These are phyloP conservation scores for Xylaria sp. DNA, from an alignment of 2,329 filamentous ascomycete species.

Conservation along the genomic window DNA sequence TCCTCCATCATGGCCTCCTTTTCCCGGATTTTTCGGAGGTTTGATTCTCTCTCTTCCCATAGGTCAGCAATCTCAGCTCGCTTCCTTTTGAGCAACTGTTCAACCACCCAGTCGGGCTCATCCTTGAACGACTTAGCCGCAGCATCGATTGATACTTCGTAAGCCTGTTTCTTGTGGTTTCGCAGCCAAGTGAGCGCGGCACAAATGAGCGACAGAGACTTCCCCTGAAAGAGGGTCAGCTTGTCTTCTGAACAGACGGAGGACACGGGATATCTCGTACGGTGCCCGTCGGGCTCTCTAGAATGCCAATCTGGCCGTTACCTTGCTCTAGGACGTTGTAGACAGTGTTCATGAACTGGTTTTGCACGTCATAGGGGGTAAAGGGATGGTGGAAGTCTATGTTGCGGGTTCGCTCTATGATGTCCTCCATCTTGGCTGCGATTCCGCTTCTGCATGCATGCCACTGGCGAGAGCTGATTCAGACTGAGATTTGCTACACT, in stretches of 20 bases:
- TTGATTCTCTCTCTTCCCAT: conserved; percentile 69
- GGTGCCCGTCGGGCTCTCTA: conserved; percentile 89
- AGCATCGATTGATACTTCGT: conserved; percentile 46
- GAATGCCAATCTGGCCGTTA: conserved; percentile 73
- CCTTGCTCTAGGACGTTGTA: conserved; percentile 69
- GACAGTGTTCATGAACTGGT: conserved; percentile 78
- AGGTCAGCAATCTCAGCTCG: conserved; percentile 59
- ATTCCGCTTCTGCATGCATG: background rate
- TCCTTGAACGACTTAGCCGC: conserved; percentile 48
- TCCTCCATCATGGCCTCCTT: conserved; percentile 55
- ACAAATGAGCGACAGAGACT: conserved; percentile 88
- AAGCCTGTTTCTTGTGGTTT: conserved; percentile 62
- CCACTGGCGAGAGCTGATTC: background rate
- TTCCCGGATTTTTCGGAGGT: conserved; percentile 59
- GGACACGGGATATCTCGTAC: conserved; percentile 29
- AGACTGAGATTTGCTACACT: background rate
- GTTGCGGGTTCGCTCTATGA: conserved; percentile 26
- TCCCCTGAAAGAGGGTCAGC: conserved; percentile 52
- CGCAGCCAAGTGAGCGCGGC: conserved; percentile 87
- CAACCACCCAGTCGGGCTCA: conserved; percentile 79
- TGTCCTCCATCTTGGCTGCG: conserved; percentile 22
- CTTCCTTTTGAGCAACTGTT: conserved; percentile 67
- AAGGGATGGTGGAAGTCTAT: conserved; percentile 80
- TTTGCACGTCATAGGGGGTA: conserved; percentile 80
- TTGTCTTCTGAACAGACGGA: background rate